phyloP scores from a whole-genome alignment of 768 basidiomycete species.

The Lyophyllum atratum region DNA sequence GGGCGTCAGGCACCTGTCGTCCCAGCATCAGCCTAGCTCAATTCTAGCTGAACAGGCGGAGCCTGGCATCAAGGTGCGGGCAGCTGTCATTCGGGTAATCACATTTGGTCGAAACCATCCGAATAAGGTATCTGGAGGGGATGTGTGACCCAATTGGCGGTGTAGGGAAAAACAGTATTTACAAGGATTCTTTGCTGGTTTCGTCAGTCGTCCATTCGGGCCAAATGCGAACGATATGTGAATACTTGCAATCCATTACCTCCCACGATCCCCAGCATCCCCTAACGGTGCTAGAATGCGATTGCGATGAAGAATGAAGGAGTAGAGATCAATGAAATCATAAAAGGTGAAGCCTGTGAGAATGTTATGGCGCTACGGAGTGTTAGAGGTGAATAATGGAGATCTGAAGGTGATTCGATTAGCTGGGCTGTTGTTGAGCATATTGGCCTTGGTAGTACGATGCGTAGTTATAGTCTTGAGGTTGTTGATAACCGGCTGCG shows the following conservation, averaged over 20 bases:
- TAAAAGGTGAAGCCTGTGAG: conserved; percentile 27
- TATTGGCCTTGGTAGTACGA: conserved; percentile 91
- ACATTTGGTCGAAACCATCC: too few relatives aligned
- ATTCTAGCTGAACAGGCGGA: too few relatives aligned
- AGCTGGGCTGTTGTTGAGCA: conserved; percentile 67
- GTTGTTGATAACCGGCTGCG: conserved; percentile 46
- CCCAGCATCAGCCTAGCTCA: too few relatives aligned
- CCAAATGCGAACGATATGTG: conserved; percentile 12
- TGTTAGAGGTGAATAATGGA: conserved; percentile 40
- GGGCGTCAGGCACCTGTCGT: too few relatives aligned
- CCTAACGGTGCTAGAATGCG: conserved; percentile 9
- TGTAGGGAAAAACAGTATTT: conserved; percentile 11
- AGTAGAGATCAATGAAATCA: conserved; percentile 14
- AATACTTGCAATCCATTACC: conserved; percentile 20
- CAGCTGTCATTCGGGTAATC: too few relatives aligned
- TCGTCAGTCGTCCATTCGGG: conserved; percentile 19
- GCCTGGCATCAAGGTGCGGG: too few relatives aligned
- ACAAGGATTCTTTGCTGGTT: conserved; percentile 14
- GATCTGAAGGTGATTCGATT: conserved; percentile 28
- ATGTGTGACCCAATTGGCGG: too few relatives aligned
- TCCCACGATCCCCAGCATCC: conserved; percentile 9
- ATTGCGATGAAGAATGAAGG: conserved; percentile 7
- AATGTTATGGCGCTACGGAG: conserved; percentile 41
- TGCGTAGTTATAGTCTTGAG: conserved; percentile 83
- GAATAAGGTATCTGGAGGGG: too few relatives aligned